Percentiles rank a stretch among this genome's conserved stretches.
Evolutionary conservation across 371 early-diverging fungal genomes (phyloP).

Genomic region (Mortierella sp.): DNA sequence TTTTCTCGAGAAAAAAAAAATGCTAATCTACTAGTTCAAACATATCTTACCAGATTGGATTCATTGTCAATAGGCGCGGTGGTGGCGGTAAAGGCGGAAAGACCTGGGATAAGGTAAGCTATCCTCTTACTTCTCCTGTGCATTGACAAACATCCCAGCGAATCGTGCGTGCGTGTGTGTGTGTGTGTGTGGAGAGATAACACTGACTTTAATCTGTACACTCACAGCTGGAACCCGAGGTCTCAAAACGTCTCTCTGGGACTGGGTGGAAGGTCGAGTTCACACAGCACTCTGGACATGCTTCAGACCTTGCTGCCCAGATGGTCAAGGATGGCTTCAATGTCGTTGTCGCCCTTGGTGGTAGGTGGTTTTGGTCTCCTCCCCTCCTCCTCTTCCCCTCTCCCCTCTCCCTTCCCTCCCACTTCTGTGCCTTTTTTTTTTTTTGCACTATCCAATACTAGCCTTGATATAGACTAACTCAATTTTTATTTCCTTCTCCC

Average conservation of each 20-base stretch:
- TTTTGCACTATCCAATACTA: too few species aligned
- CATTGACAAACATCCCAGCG: too few species aligned
- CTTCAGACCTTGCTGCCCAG: conserved; percentile 40
- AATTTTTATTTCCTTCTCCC: neutral
- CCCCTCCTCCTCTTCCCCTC: too few species aligned
- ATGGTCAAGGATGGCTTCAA: conserved; percentile 31
- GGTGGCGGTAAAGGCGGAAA: conserved; percentile 48
- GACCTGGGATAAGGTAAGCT: conserved; percentile 40
- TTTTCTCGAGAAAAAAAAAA: neutral
- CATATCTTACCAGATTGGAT: conserved; percentile 23
- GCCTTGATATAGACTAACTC: neutral
- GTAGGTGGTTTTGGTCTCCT: too few species aligned
- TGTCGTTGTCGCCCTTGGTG: conserved; percentile 46
- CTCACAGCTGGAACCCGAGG: conserved; percentile 26
- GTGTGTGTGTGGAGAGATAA: neutral
- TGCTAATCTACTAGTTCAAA: neutral
- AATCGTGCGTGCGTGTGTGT: neutral
- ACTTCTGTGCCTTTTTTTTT: neutral
- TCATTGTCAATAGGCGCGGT: conserved; percentile 41
- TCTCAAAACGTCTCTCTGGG: conserved; percentile 16
- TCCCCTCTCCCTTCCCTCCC: too few species aligned
- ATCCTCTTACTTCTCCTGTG: neutral
- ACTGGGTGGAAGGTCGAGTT: conserved; percentile 45
- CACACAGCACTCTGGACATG: conserved; percentile 47
- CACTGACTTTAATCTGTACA: neutral